Evolutionary conservation across 225 moss, liverwort and hornwort genomes (phyloP).

Genomic region (Lunularia cruciata): DNA sequence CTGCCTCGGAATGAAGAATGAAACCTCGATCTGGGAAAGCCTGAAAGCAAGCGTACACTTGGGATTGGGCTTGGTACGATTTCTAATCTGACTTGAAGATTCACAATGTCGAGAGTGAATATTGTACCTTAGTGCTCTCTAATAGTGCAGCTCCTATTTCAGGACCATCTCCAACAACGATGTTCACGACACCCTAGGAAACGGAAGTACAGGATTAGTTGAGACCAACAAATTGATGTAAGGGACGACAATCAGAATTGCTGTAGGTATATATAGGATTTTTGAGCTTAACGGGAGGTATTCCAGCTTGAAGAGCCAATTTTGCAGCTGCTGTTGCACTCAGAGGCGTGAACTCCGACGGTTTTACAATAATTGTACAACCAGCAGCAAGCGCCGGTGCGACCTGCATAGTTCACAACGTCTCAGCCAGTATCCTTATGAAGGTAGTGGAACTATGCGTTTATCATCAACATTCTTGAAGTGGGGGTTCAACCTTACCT

Average conservation of each 20-base stretch:
- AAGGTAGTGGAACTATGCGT: too few species aligned
- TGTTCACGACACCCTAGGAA: slow-evolving; percentile 81
- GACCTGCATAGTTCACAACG: slow-evolving; percentile 51
- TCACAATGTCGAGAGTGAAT: slow-evolving; percentile 40
- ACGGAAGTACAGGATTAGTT: neutral
- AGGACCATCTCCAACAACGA: slow-evolving; percentile 89
- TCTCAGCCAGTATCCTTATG: too few species aligned
- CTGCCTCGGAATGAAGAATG: too few species aligned
- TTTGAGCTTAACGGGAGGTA: slow-evolving; percentile 69
- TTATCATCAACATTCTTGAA: too few species aligned
- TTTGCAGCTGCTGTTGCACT: slow-evolving; percentile 89
- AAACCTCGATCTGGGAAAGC: too few species aligned
- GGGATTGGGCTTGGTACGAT: neutral
- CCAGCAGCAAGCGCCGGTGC: slow-evolving; percentile 99
- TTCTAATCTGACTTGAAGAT: neutral
- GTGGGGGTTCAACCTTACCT: too few species aligned
- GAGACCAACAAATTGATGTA: neutral
- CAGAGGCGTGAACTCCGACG: slow-evolving; percentile 89
- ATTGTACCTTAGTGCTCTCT: slow-evolving; percentile 78
- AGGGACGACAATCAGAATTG: neutral
- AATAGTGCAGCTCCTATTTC: slow-evolving; percentile 81
- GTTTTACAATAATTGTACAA: slow-evolving; percentile 91
- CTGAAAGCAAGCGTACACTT: too few species aligned
- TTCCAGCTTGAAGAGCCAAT: slow-evolving; percentile 90
- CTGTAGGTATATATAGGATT: neutral